Conservation (phyloP, 1,284 basidiomycete species). For the Trametes sp. region DNA sequence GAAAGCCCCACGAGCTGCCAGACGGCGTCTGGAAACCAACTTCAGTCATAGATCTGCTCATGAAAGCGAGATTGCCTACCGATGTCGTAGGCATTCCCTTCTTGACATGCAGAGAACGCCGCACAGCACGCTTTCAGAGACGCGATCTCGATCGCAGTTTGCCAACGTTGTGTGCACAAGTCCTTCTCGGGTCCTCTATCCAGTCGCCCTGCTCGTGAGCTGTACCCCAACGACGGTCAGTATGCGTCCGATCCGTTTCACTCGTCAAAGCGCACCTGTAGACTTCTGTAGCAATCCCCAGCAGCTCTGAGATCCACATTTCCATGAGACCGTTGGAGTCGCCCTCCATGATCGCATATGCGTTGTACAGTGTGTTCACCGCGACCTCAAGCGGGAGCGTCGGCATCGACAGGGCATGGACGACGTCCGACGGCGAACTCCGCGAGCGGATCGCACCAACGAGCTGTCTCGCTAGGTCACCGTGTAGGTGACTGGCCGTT, state of each 20-base stretch:
- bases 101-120: constrained; percentile 72
- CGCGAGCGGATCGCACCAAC: constrained; percentile 54
- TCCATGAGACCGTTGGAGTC: constrained; percentile 33
- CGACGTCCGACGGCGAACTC: constrained; percentile 59
- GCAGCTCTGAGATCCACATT: constrained; percentile 51
- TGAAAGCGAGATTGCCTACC: constrained; percentile 44
- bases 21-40: constrained; percentile 56
- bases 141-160: constrained; percentile 66
- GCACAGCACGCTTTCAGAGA: constrained; percentile 63
- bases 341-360: constrained; percentile 51
- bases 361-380: constrained; percentile 51
- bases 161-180: constrained; percentile 55
- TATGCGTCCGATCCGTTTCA: constrained; percentile 15
- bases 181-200: constrained; percentile 47
- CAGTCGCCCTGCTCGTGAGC: constrained; percentile 45
- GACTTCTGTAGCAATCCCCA: constrained; percentile 63
- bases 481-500: constrained; percentile 16
- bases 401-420: constrained; percentile 56
- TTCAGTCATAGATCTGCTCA: constrained; percentile 1
- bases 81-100: constrained; percentile 68
- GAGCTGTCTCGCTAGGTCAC: constrained; percentile 40
- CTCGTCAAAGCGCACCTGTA: constrained; percentile 52
- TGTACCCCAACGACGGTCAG: constrained; percentile 32
- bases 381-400: constrained; percentile 49
- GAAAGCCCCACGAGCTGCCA: constrained; percentile 73